Base-by-base conservation (phyloP, 192 early-diverging fungal genomes). In the Radiomyces spectabilis region DNA sequence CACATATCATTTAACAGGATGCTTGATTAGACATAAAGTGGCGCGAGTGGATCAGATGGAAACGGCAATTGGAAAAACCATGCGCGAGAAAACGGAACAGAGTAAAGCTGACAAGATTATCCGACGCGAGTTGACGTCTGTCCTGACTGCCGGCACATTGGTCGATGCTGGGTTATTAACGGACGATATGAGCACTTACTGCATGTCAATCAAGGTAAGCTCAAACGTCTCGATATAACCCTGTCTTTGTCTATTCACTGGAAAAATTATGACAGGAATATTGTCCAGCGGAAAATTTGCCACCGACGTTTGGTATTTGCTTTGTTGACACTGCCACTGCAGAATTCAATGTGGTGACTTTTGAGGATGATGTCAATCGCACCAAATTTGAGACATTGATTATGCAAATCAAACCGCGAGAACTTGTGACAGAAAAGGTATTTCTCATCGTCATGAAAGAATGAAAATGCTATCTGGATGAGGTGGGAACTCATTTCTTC, bases 11-110 rank as follows among this genome's bases (percentile, higher is more conserved):
- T 39, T 24, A 25, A 15, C n/a, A 12, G 15, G 26, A 21, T 0
- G 34, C 2, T 39, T 13, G 21, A 29, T 30, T 26, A 74, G 72
- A 6, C 61, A 73, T 74, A 95, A 94, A 58, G 89, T 99, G 0
- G 95, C 95, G 0, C 86, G 84, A 35, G 97, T 99, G 4, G 95
- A 97, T 65, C 97, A 99, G 69, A 89, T 94, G 81, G 97, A 99
- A 67, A 93, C 80, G 2, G 85, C 90, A 4, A 74, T 98, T 29
- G 93, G 90, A 16, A 98, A 98, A 73, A 75, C 85, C 29, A 93
- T 98, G 83, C 80, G 91, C 41, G 92, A 93, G 59, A 74, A 82
- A 35, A 75, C 60, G 1, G 53, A 25, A 2, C 70, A 57, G 35
- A 47, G 46, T 21, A 82, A 74, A 39, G 74, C 52, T 40, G 89